A percentile compares a stretch with the other conserved stretches of the same genome.
Evolutionary conservation across 2,329 filamentous ascomycete species (phyloP).

Genomic region (Herpotrichia juniperi): DNA sequence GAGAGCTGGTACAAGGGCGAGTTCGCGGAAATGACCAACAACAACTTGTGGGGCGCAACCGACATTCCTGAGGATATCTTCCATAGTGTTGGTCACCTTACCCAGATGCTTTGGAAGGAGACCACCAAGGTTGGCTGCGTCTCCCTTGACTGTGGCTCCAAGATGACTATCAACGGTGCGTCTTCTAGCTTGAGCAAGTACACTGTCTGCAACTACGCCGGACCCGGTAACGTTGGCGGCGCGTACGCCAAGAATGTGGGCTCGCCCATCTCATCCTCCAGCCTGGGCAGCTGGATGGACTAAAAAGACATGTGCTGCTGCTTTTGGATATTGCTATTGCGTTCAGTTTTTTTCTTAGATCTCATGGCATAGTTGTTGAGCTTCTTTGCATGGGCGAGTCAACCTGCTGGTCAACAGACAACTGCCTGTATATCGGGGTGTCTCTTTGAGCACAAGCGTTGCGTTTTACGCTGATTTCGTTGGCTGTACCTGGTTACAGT

Average conservation of each 20-base stretch:
- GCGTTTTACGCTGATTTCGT: slow-evolving; percentile 8
- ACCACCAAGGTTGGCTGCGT: slow-evolving; percentile 46
- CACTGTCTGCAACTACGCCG: slow-evolving; percentile 88
- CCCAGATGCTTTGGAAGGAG: slow-evolving; percentile 46
- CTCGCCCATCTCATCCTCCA: slow-evolving; percentile 36
- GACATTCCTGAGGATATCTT: slow-evolving; percentile 57
- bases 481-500: slow-evolving; percentile 7
- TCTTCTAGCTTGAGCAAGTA: slow-evolving; percentile 33
- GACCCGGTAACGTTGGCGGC: slow-evolving; percentile 65
- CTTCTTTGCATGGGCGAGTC: slow-evolving; percentile 16
- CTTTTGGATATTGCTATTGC: not conserved
- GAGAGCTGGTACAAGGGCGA: slow-evolving; percentile 91
- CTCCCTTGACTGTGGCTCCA: slow-evolving; percentile 35
- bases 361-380: slow-evolving; percentile 14
- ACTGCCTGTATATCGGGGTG: slow-evolving; percentile 15
- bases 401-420: slow-evolving; percentile 17
- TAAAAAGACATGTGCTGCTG: slow-evolving; percentile 17
- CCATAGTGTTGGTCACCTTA: slow-evolving; percentile 42
- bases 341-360: slow-evolving; percentile 4
- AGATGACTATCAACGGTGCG: slow-evolving; percentile 27
- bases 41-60: slow-evolving; percentile 61
- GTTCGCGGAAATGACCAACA: slow-evolving; percentile 60
- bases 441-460: slow-evolving; percentile 6
- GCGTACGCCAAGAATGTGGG: slow-evolving; percentile 62
- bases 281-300: slow-evolving; percentile 33